Evolutionary conservation across 1,139 yeast species (phyloP), one percentile per base, ranked within the genome.

Genomic region (Blastobotrys elegans): DNA sequence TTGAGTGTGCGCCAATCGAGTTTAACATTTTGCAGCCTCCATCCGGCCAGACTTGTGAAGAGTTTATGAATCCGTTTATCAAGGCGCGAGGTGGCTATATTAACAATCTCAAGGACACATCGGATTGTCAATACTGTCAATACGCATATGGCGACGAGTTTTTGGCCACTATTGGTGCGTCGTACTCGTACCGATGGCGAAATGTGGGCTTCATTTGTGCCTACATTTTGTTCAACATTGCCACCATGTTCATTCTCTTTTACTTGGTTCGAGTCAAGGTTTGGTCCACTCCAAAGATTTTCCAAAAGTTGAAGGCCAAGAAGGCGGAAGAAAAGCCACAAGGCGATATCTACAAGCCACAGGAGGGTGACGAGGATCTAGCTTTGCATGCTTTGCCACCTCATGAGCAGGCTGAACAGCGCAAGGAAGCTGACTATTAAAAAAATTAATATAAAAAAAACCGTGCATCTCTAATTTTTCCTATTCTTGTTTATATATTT

Each of bases 141-240:
- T 72, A 67, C 60, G 61, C 69, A 8, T 61, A 63, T 41, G 75
- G 70, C 48, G 74, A 72, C 55, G 65, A 74, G 39, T 74, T 70
- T 60, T 67, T 73, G 43, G 61, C 56, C 10, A 67, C 70, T 45
- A 66, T 67, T 53, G 70, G 69, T 50, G 69, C 72, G 50, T 62
- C 65, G 24, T 72, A 73, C 62, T 52, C 53, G 24, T 63, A 74
- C 57, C 71, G 77, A 58, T 81, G 87, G 86, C 75, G 88, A 70
- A 80, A 82, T 59, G 52, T 82, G 50, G 89, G 89, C 18, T 69
- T 83, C 51, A 69, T 71, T 54, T 76, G 76, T 68, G 82, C 68
- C 11, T 82, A 77, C 61, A 71, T 79, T 50, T 48, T 68, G 26
- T 80, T 82, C 69, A 82, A 82, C 59, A 33, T 79, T 20, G 50